Evolutionary conservation across 164 flowering plant species (phyloP).

Genomic region (Nymphaea colorata): DNA sequence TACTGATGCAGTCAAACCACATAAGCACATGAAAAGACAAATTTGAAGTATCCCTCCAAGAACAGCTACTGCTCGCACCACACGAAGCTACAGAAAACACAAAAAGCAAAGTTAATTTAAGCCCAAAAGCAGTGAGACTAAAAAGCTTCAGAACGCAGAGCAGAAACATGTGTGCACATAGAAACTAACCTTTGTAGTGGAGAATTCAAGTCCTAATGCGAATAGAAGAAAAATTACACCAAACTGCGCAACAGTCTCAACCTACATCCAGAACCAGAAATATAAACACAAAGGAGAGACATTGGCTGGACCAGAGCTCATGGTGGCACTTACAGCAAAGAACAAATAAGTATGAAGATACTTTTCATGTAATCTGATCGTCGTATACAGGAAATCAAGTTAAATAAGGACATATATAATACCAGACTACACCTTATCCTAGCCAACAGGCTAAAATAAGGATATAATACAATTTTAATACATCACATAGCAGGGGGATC

Average conservation of each 20-base stretch:
- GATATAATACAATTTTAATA: no score
- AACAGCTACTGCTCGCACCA: slow-evolving; percentile 96
- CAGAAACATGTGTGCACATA: neutral
- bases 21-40: slow-evolving; percentile 82
- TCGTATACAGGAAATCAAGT: no score
- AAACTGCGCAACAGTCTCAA: slow-evolving; percentile 99
- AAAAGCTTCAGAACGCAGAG: neutral
- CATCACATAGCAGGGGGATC: no score
- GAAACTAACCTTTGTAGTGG: slow-evolving; percentile 63
- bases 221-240: slow-evolving; percentile 98
- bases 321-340: no score
- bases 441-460: no score
- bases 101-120: neutral
- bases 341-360: no score
- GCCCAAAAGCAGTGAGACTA: neutral
- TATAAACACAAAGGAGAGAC: neutral
- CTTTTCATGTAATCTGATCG: no score
- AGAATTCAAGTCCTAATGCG: slow-evolving; percentile 95
- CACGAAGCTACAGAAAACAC: slow-evolving; percentile 58
- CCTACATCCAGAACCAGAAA: slow-evolving; percentile 32
- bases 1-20: slow-evolving; percentile 86
- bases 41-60: slow-evolving; percentile 89
- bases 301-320: neutral
- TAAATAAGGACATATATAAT: no score
- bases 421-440: no score